Base-by-base conservation (phyloP, 768 basidiomycete genomes). In the Candolleomyces efflorescens region DNA sequence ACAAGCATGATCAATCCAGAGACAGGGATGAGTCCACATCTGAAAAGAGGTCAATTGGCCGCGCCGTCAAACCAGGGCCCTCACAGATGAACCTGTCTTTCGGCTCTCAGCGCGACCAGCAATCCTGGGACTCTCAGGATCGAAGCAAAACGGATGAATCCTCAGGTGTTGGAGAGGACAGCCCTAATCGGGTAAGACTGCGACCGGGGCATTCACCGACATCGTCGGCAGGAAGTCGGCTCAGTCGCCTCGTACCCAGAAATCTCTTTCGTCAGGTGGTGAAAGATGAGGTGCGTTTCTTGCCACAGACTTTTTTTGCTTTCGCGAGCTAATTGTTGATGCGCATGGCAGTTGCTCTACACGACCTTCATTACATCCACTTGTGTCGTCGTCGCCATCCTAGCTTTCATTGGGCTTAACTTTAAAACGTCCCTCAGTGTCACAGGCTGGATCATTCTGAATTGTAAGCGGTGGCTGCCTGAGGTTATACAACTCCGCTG, bases 201-300 rank as follows among this genome's bases (percentile, higher is more conserved):
- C 12, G 51, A 39, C 53, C 55, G 32, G 48, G 60, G n/a, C 46
- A 62, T 52, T 71, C 69, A 24, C 55, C 66, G 6, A 61, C 69
- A 10, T 56, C 59, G 11, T 65, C 68, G 15, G 55, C 59, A 22
- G 61, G 71, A 55, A 80, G 78, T 60, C 73, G 76, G 23, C 63
- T 82, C 26, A 78, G 78, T 49, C 74, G 77, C 59, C 72, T 81
- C 47, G 72, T 85, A 39, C 79, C 83, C 10, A 74, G 77, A 12
- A 79, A 75, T 55, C 69, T 82, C 24, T 82, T 87, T 58, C 78
- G 74, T 26, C 67, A 77, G 63, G 83, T 83, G 32, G 78, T 87
- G 71, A 80, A 76, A 61, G 80, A 87, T 65, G 86, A 87, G 77
- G 85, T 85, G 63, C n/a, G 75, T 39, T 39, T 10, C 26, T 48